Base-by-base conservation (phyloP, 2,329 filamentous ascomycete genomes). In the Clonostachys solani region DNA sequence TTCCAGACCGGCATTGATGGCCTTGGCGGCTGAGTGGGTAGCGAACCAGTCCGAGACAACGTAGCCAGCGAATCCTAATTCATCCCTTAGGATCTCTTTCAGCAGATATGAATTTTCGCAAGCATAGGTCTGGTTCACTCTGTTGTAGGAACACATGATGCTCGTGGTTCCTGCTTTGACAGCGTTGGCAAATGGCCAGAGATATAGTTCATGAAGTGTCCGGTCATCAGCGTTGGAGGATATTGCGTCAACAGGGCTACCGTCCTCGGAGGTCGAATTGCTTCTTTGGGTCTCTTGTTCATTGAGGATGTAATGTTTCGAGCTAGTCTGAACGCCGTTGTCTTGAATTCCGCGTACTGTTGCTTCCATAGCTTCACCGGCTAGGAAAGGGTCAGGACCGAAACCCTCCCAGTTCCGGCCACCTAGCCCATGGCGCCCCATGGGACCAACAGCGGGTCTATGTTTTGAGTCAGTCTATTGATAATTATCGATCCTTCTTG, bases 381-480 rank as follows among this genome's bases (percentile, higher is more conserved):
- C 51, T 1, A 94, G 74, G 46, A 92, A 89, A 0, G 89, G 88
- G 59, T 95, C 89, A 1, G 84, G 74, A 1, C 87, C 86, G 59
- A 92, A 94, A 0, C 84, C 87, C 62, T 94, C 89, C 89, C 89
- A 95, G 60, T 89, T 91, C 37, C 89, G 74, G 0, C 89, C 89
- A 33, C 83, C 89, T 42, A 79, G 7, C 63, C 58, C 59, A 66
- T 66, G 16, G 60, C 63, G 3, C 81, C 84, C 0, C 85, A 81
- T 7, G 89, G 89, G 0, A 88, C 89, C 1, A 95, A 75, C 16
- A 89, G 64, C 9, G 86, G 15, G 83, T 81, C 42, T n/a, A 44
- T 10, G 16, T 16, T 17, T 9, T 15, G 33, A 18, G 12, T 41
- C 15, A n/a, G 8, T n/a, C 13, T 10, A 4, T n/a, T 15, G 12